Evolutionary conservation across 2,329 filamentous ascomycete genomes (phyloP).

Genomic region (Pyricularia grisea): DNA sequence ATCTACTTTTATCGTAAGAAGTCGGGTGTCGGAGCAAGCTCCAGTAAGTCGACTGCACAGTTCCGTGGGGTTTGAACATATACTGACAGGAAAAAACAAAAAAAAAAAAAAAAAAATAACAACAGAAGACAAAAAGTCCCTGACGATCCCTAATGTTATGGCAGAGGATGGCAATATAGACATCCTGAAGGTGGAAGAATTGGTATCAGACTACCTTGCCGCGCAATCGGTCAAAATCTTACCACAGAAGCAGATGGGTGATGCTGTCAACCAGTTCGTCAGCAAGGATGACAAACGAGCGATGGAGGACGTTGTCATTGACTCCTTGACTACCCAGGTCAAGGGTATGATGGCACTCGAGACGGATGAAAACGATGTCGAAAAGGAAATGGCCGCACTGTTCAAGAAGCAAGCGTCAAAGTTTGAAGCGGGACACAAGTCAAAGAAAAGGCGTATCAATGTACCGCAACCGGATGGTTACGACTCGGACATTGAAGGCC

Average conservation of each 20-base stretch:
- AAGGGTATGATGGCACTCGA: constrained; percentile 59
- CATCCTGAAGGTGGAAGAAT: constrained; percentile 74
- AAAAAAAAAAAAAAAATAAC: background rate
- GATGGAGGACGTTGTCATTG: constrained; percentile 71
- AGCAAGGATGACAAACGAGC: constrained; percentile 92
- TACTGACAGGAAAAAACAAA: background rate
- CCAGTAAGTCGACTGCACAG: background rate
- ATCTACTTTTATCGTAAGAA: constrained; percentile 91
- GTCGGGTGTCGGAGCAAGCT: constrained; percentile 27
- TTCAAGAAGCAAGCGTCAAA: constrained; percentile 60
- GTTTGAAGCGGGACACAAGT: constrained; percentile 60
- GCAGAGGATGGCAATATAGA: constrained; percentile 59
- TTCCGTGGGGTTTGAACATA: background rate
- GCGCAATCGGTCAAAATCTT: constrained; percentile 88
- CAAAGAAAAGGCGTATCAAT: background rate
- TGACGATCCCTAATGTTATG: constrained; percentile 51
- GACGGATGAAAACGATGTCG: constrained; percentile 62
- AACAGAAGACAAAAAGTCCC: constrained; percentile 28
- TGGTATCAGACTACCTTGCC: constrained; percentile 79
- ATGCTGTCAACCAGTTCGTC: constrained; percentile 87
- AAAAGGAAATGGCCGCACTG: constrained; percentile 66
- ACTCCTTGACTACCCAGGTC: constrained; percentile 61
- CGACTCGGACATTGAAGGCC: constrained; percentile 84
- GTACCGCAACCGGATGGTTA: constrained; percentile 64
- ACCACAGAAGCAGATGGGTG: constrained; percentile 84